Evolutionary conservation across 495 filamentous ascomycete species (phyloP).

Genomic region (Xylaria grammica): DNA sequence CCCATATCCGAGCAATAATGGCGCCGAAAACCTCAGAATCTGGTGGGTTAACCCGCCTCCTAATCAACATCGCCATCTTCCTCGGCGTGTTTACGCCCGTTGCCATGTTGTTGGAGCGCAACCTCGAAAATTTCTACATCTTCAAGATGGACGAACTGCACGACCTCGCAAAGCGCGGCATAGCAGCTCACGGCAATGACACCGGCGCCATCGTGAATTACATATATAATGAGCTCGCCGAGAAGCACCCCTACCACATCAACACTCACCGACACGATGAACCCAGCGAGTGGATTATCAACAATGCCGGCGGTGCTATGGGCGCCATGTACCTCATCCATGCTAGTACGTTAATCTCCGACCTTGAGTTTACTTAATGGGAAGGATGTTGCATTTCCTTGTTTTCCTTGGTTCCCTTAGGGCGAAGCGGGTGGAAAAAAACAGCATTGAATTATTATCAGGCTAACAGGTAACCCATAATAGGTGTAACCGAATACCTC

Average conservation of each 20-base stretch:
- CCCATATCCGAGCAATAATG: background rate
- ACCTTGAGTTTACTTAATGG: background rate
- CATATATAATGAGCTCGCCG: conserved; percentile 63
- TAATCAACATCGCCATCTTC: conserved; percentile 65
- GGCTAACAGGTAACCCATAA: conserved; percentile 25
- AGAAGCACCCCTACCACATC: conserved; percentile 53
- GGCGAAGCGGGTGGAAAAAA: no score
- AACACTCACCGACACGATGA: conserved; percentile 51
- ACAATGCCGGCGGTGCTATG: conserved; percentile 86
- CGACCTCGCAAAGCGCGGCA: conserved; percentile 67
- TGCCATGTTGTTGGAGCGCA: conserved; percentile 67
- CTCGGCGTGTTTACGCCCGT: conserved; percentile 64
- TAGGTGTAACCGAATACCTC: conserved; percentile 74
- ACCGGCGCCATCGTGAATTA: conserved; percentile 69
- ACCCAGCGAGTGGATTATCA: conserved; percentile 70
- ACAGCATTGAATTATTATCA: background rate
- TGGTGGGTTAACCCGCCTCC: conserved; percentile 39
- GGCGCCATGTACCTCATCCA: conserved; percentile 90
- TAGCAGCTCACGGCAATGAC: conserved; percentile 72
- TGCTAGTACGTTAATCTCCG: conserved; percentile 59
- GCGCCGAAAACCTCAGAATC: conserved; percentile 18
- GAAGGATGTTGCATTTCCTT: no score
- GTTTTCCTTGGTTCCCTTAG: no score
- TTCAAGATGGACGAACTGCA: conserved; percentile 72
- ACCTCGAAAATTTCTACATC: conserved; percentile 77